Evolutionary conservation across 208 protist species (phyloP), one percentile per base, ranked within the genome.

Genomic region (Perkinsela sp.): DNA sequence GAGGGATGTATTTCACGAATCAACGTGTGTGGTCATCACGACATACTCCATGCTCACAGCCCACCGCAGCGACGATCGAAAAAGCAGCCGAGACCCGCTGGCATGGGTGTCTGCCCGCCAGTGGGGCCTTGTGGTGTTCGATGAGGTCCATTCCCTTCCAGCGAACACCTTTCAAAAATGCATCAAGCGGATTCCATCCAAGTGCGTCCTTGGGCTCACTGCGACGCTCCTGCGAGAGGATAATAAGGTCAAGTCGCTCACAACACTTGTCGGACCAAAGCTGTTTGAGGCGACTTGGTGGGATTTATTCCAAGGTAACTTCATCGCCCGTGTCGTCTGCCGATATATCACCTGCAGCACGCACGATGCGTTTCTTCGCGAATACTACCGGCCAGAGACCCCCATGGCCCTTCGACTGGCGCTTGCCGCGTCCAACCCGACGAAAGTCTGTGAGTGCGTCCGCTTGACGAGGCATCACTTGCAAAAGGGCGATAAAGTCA

Each of bases 271-370:
- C 65, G 96, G 97, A 0, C 97, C 97, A 29, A 99, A 98, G 74
- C 77, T 98, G 69, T 98, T 98, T 76, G 95, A 98, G 72, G 97
- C 96, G 0, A 98, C 98, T 76, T 99, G 96, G 96, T 84, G 98
- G 0, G 93, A 98, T 71, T 79, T 99, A 28, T 89, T 91, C 28
- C 71, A 76, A 32, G 78, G 79, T 31, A 95, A 96, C 28, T 96
- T 94, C 74, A 85, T 99, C 48, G 97, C 97, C 0, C 79, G 80
- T 15, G 96, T 99, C 6, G 84, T 96, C 79, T 99, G 97, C 73
- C 82, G 87, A 0, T 93, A 98, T 77, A 89, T 99, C 67, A 94
- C 92, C 82, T 98, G 94, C 75, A 85, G 85, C 22, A 91, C 99
- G 90, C 93, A 87, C 1, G 48, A 74, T 2, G 40, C 72, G 22